These are phyloP conservation scores for Cryptococcus jaspeensis DNA, from an alignment of 1,284 basidiomycete genomes.

Conservation along the genomic window DNA sequence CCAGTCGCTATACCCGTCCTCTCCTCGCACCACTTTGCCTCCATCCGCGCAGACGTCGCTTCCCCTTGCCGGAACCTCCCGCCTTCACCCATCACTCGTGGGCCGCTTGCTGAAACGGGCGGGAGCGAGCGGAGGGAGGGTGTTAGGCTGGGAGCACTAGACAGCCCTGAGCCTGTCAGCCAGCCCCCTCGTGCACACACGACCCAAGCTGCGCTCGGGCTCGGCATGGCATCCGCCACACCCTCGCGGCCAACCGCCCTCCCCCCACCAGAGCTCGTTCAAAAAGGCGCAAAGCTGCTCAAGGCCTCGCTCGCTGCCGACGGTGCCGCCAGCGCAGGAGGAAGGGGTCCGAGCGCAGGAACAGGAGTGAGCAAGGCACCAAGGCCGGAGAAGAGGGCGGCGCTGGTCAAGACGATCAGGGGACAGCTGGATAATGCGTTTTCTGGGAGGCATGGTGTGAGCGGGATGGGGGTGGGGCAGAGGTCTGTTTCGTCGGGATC, in stretches of 20 bases:
- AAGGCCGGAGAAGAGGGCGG: slow-evolving; percentile 7
- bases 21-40: slow-evolving; percentile 14
- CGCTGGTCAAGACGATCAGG: slow-evolving; percentile 21
- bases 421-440: slow-evolving; percentile 29
- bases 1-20: slow-evolving; percentile 37
- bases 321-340: neutral
- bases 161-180: neutral
- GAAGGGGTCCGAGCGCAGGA: neutral
- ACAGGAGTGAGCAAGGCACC: neutral
- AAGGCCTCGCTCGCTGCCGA: neutral
- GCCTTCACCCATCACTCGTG: slow-evolving; percentile 3
- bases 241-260: slow-evolving; percentile 7
- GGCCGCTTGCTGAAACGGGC: too few species aligned
- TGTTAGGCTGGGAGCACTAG: neutral
- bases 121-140: too few species aligned
- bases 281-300: slow-evolving; percentile 11
- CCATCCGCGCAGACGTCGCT: slow-evolving; percentile 24
- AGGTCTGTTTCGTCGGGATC: too few species aligned
- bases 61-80: slow-evolving; percentile 25
- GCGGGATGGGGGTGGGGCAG: too few species aligned
- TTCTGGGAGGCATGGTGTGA: too few species aligned
- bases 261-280: slow-evolving; percentile 11
- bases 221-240: neutral
- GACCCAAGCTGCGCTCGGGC: too few species aligned
- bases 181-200: too few species aligned